Conservation (phyloP, 2,329 filamentous ascomycete genomes). For the Colletotrichum euphorbiae region DNA sequence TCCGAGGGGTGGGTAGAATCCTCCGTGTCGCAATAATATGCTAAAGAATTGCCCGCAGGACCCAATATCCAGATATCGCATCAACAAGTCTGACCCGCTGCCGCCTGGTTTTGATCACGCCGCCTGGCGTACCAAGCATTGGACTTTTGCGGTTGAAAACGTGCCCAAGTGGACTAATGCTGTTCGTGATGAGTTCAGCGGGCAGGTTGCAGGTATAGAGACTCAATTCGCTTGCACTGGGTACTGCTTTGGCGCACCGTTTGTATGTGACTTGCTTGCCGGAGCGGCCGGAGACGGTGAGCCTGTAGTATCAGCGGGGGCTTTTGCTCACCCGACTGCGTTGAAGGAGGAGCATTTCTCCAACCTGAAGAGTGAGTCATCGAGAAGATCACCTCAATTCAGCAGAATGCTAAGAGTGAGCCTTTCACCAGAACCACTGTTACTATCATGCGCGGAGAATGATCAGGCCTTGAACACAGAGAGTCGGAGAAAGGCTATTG, state of each 20-base stretch:
- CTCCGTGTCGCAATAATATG: not conserved
- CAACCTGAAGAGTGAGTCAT: constrained; percentile 49
- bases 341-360: constrained; percentile 60
- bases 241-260: constrained; percentile 57
- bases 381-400: not conserved
- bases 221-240: constrained; percentile 57
- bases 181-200: constrained; percentile 51
- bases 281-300: constrained; percentile 22
- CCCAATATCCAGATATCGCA: constrained; percentile 56
- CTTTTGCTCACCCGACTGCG: constrained; percentile 63
- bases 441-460: constrained; percentile 58
- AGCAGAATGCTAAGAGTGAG: not conserved
- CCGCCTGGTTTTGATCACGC: constrained; percentile 57
- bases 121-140: constrained; percentile 61
- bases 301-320: constrained; percentile 53
- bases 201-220: constrained; percentile 23
- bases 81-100: constrained; percentile 41
- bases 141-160: constrained; percentile 53
- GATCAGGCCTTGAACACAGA: constrained; percentile 57
- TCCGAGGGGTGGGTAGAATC: constrained; percentile 50
- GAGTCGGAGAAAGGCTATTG: constrained; percentile 53
- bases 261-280: constrained; percentile 51
- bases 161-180: constrained; percentile 58
- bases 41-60: constrained; percentile 46
- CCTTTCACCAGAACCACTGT: constrained; percentile 51